Percentiles rank a stretch among this genome's conserved stretches.
phyloP scores from a whole-genome alignment of 257 asterid species.

The Orobanche coerulescens region DNA sequence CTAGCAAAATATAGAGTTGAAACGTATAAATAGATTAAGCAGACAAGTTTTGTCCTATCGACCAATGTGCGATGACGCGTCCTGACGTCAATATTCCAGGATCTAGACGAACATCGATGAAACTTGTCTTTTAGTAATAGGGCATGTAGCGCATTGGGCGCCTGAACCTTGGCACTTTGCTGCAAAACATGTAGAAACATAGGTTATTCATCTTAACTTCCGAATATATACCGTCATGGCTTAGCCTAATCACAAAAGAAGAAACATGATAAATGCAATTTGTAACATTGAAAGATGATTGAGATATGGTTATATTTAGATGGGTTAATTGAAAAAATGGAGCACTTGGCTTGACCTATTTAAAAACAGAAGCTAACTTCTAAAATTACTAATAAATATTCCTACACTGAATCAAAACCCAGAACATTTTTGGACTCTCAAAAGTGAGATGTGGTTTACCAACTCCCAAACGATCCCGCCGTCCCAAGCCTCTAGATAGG shows the following conservation, averaged over 20 bases:
- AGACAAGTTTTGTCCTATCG: background rate
- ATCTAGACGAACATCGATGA: background rate
- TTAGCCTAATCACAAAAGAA: background rate
- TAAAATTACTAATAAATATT: too few relatives aligned
- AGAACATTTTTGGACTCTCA: too few relatives aligned
- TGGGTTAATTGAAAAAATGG: too few relatives aligned
- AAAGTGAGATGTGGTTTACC: too few relatives aligned
- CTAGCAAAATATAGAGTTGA: background rate
- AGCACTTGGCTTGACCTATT: too few relatives aligned
- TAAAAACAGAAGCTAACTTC: too few relatives aligned
- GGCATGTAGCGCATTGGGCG: constrained; percentile 85
- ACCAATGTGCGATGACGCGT: background rate
- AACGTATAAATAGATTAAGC: background rate
- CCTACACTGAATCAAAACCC: too few relatives aligned
- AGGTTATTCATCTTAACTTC: background rate
- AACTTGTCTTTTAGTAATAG: constrained; percentile 35
- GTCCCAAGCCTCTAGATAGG: too few relatives aligned
- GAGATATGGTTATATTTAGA: too few relatives aligned
- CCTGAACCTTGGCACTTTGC: constrained; percentile 88
- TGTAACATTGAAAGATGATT: background rate
- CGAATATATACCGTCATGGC: background rate
- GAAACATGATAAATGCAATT: background rate
- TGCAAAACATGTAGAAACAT: constrained; percentile 28
- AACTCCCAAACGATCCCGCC: too few relatives aligned
- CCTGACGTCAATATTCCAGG: background rate